Evolutionary conservation across 768 basidiomycete genomes (phyloP).

Genomic region (Suillus lakei): DNA sequence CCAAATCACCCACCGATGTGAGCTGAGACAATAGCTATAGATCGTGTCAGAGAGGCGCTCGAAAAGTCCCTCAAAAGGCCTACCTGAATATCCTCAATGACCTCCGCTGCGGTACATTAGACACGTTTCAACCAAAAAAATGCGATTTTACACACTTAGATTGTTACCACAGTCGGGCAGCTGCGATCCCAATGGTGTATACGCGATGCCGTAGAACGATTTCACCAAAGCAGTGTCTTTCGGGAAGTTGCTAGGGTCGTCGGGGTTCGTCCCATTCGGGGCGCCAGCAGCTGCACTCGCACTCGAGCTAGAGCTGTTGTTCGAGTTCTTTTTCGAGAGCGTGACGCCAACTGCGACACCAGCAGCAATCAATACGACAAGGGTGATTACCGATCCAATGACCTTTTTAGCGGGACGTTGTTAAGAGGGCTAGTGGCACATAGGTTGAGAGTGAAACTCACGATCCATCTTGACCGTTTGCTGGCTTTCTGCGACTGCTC

Average conservation of each 20-base stretch:
- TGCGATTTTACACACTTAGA: conserved; percentile 34
- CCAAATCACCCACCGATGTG: conserved; percentile 50
- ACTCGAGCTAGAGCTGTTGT: conserved; percentile 32
- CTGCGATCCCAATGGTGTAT: conserved; percentile 79
- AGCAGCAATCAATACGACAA: conserved; percentile 57
- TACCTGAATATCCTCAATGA: conserved; percentile 78
- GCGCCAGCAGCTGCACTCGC: conserved; percentile 23
- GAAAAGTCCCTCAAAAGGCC: conserved; percentile 15
- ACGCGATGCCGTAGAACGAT: conserved; percentile 86
- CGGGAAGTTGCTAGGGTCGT: conserved; percentile 79
- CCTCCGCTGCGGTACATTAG: conserved; percentile 42
- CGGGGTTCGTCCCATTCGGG: conserved; percentile 44
- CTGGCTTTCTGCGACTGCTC: conserved; percentile 38
- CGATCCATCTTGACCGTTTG: conserved; percentile 59
- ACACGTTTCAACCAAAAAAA: conserved; percentile 4
- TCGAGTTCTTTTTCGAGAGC: conserved; percentile 56
- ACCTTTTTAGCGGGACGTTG: conserved; percentile 43
- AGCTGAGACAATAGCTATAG: conserved; percentile 81
- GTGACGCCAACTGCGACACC: conserved; percentile 70
- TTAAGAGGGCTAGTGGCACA: conserved; percentile 1
- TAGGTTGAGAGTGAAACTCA: conserved; percentile 37
- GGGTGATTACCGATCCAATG: conserved; percentile 49
- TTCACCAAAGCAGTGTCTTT: conserved; percentile 72
- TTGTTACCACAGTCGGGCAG: conserved; percentile 70
- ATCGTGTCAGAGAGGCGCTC: conserved; percentile 13